Conservation (phyloP, 768 basidiomycete genomes). For the Omphalotus guepiniiformis region DNA sequence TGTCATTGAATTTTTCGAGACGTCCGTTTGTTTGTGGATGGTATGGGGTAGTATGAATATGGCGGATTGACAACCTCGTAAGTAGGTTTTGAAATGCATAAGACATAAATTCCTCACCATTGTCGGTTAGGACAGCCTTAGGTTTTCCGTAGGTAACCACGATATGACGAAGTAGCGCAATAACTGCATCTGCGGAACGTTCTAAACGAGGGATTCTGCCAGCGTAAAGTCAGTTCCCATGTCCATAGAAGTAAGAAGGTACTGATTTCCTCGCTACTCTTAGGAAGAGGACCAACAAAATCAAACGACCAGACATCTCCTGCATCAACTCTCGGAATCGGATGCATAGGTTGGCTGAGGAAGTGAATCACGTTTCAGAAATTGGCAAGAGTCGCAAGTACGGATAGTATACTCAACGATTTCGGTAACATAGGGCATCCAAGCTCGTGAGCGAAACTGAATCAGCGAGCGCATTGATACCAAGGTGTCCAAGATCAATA, state of each 20-base stretch:
- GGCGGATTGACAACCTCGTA: constrained; percentile 11
- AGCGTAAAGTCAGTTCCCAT: constrained; percentile 11
- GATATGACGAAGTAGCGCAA: constrained; percentile 9
- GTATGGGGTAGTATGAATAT: constrained; percentile 15
- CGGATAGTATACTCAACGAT: constrained; percentile 11
- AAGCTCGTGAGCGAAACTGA: constrained; percentile 11
- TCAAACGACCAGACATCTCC: constrained; percentile 17
- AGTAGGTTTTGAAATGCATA: constrained; percentile 12
- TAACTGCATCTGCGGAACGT: constrained; percentile 10
- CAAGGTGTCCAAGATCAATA: constrained; percentile 16
- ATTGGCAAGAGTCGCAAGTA: constrained; percentile 18
- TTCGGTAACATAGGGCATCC: constrained; percentile 8
- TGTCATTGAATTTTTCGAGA: constrained; percentile 8
- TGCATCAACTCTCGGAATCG: constrained; percentile 15
- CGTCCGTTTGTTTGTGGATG: constrained; percentile 7
- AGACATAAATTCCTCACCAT: constrained; percentile 19
- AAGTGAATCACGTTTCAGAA: constrained; percentile 11
- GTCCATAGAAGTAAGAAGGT: constrained; percentile 17
- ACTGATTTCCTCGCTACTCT: constrained; percentile 15
- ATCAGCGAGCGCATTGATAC: constrained; percentile 11
- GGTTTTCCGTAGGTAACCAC: constrained; percentile 14
- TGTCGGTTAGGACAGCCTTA: constrained; percentile 15
- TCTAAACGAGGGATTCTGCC: constrained; percentile 1
- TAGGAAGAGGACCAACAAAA: constrained; percentile 16
- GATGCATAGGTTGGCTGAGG: constrained; percentile 16